Base-by-base conservation (phyloP, 2,329 filamentous ascomycete genomes). In the Neonectria magnoliae region DNA sequence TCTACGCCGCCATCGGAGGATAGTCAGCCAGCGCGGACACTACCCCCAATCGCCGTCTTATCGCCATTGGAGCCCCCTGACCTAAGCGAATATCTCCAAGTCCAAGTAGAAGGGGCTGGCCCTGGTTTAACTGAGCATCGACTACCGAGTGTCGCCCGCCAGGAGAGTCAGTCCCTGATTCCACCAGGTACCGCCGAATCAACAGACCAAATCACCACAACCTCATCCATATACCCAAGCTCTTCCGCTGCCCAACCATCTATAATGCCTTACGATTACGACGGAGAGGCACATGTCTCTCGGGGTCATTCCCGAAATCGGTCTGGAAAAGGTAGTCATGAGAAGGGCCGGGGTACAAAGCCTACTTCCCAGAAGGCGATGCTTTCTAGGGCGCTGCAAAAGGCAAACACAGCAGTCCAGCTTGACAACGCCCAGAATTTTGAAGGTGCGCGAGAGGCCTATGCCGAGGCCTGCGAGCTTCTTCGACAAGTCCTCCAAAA, bases 361-460 rank as follows among this genome's bases (percentile, higher is more conserved):
- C 81, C 81, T n/a, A 88, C 88, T 14, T 93, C 92, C 1, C 92
- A 98, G 77, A 98, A 98, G 82, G 92, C 91, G 11, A 98, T 98
- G 94, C 86, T 99, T 38, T 97, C 95, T n/a, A 93, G 92, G 72
- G 96, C 96, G 1, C 83, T 99, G 59, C 92, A 97, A 76, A 97
- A 98, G 81, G 96, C 96, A 54, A 98, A 99, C 76, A 95, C 93
- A 13, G 96, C 96, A 22, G 96, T 99, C 27, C 87, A 98, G 70
- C 87, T 99, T 44, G 96, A 99, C 80, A 98, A 98, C 86, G 94
- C 93, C 14, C 93, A 96, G 74, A 97, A 98, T 75, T 95, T 96
- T 68, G 93, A 95, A 77, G 94, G 93, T 44, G 96, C 96, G 18
- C 90, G 97, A 76, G 89, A 93, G 73, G 94, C 95, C 14, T 99